Conservation (phyloP, 345 rosid species). For the Syzygium aqueum region DNA sequence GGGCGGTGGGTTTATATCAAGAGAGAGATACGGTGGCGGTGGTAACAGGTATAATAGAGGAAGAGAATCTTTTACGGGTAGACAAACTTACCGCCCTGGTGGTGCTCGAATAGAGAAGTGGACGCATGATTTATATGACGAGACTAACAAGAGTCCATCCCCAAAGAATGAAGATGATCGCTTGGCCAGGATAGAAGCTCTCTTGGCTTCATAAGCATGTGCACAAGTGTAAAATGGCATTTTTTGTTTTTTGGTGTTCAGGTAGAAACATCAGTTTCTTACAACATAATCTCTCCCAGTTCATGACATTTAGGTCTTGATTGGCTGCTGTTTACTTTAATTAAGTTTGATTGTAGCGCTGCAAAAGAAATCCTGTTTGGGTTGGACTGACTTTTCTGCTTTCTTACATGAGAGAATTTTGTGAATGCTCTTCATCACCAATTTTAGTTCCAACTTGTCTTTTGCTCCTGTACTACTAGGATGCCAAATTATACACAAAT, state of each 20-base stretch:
- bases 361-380: neutral
- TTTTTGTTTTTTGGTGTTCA: neutral
- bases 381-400: neutral
- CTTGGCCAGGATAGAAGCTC: constrained; percentile 83
- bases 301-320: neutral
- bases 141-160: constrained; percentile 64
- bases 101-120: constrained; percentile 58
- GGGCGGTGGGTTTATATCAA: constrained; percentile 16
- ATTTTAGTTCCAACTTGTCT: neutral
- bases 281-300: neutral
- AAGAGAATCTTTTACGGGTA: constrained; percentile 44
- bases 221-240: neutral
- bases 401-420: neutral
- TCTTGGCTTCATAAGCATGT: constrained; percentile 40
- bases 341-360: neutral
- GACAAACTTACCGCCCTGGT: constrained; percentile 34
- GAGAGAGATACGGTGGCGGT: constrained; percentile 32
- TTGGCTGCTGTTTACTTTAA: neutral
- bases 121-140: constrained; percentile 88
- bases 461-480: neutral
- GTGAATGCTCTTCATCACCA: neutral
- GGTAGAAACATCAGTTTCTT: neutral
- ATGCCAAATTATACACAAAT: neutral
- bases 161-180: constrained; percentile 78
- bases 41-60: constrained; percentile 26